These are phyloP conservation scores for Leccinum disarticulatum DNA, from an alignment of 768 basidiomycete genomes.

Conservation along the genomic window DNA sequence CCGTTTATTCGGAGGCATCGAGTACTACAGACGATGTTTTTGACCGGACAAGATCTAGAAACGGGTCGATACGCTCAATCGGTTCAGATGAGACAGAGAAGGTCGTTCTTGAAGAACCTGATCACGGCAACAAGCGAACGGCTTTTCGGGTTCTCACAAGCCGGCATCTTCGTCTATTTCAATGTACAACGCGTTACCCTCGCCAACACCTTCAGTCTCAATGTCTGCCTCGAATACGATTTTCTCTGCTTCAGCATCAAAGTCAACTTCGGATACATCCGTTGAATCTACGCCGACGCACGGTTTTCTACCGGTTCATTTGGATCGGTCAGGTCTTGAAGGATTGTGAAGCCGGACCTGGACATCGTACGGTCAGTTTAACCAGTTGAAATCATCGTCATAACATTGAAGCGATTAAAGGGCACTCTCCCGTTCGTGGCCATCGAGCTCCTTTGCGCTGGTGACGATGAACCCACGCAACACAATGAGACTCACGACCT, in stretches of 20 bases:
- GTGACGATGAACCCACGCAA: too few species aligned
- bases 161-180: not conserved
- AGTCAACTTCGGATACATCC: conserved; percentile 9
- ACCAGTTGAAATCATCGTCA: too few species aligned
- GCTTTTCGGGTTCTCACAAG: not conserved
- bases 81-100: conserved; percentile 19
- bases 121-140: conserved; percentile 13
- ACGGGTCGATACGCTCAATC: conserved; percentile 15
- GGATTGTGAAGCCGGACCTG: too few species aligned
- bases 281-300: conserved; percentile 19
- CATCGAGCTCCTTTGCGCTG: too few species aligned
- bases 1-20: conserved; percentile 29
- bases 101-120: conserved; percentile 11
- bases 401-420: too few species aligned
- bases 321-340: conserved; percentile 20
- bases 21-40: conserved; percentile 13
- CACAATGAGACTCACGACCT: too few species aligned
- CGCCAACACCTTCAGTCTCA: not conserved
- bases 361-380: too few species aligned
- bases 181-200: conserved; percentile 3
- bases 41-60: conserved; percentile 5
- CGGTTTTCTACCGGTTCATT: conserved; percentile 15
- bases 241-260: conserved; percentile 14
- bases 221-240: conserved; percentile 5
- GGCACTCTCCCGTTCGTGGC: too few species aligned